phyloP scores from a whole-genome alignment of 2,329 filamentous ascomycete genomes.

The Diaporthe citri region DNA sequence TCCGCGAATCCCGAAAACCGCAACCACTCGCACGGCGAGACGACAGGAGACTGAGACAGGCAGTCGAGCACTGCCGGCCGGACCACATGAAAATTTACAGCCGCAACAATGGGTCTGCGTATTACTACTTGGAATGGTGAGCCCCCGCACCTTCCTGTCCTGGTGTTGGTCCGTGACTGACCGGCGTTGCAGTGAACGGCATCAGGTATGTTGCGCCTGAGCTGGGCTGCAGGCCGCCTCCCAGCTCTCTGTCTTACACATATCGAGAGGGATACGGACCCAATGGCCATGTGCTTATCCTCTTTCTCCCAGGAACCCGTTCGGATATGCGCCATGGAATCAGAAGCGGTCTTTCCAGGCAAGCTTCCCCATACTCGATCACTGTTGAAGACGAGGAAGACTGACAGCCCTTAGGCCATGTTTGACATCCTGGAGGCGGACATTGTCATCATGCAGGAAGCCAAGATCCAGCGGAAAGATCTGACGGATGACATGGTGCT shows the following conservation, averaged over 20 bases:
- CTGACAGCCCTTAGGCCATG: slow-evolving; percentile 73
- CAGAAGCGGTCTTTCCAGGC: slow-evolving; percentile 78
- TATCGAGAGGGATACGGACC: slow-evolving; percentile 24
- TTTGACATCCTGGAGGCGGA: slow-evolving; percentile 94
- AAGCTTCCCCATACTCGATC: slow-evolving; percentile 29
- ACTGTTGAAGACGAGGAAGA: not conserved
- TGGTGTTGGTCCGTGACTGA: slow-evolving; percentile 43
- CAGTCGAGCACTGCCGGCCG: not conserved
- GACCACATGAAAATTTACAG: slow-evolving; percentile 11
- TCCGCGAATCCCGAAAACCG: not conserved
- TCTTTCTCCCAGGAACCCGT: slow-evolving; percentile 73
- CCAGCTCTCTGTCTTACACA: not conserved
- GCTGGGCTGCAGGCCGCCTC: not conserved
- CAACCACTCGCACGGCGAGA: slow-evolving; percentile 24
- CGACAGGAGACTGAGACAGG: slow-evolving; percentile 18
- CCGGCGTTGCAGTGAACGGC: slow-evolving; percentile 74
- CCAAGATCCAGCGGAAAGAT: slow-evolving; percentile 95
- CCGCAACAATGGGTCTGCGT: slow-evolving; percentile 74
- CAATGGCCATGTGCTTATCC: not conserved
- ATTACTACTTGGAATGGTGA: slow-evolving; percentile 90
- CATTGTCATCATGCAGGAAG: slow-evolving; percentile 94
- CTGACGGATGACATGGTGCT: slow-evolving; percentile 95
- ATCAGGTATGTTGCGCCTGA: slow-evolving; percentile 69
- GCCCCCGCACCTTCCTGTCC: slow-evolving; percentile 43
- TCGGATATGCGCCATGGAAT: slow-evolving; percentile 87